Conservation (phyloP, 768 basidiomycete genomes). For the Mycena leptocephala region DNA sequence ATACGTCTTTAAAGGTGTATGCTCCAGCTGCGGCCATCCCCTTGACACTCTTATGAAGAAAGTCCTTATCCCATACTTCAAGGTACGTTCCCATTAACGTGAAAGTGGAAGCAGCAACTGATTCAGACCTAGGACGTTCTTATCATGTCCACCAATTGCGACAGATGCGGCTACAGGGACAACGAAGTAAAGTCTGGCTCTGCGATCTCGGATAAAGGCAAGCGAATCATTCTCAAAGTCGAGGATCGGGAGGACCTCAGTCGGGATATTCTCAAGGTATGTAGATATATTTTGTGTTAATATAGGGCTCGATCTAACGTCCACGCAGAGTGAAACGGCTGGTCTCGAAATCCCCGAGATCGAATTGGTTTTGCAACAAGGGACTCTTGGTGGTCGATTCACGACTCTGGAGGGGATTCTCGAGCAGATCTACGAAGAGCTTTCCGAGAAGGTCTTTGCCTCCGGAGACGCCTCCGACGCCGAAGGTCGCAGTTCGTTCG, state of each 20-base stretch:
- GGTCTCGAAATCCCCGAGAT: slow-evolving; percentile 95
- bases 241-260: slow-evolving; percentile 94
- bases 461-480: slow-evolving; percentile 74
- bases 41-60: slow-evolving; percentile 96
- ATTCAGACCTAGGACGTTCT: slow-evolving; percentile 80
- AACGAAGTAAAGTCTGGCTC: slow-evolving; percentile 97
- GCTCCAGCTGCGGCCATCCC: slow-evolving; percentile 89
- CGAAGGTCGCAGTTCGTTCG: slow-evolving; percentile 74
- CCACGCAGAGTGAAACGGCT: slow-evolving; percentile 88
- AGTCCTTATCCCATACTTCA: slow-evolving; percentile 97
- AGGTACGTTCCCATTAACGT: slow-evolving; percentile 65
- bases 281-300: slow-evolving; percentile 21
- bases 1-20: slow-evolving; percentile 88
- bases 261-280: slow-evolving; percentile 94
- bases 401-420: slow-evolving; percentile 97
- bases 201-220: slow-evolving; percentile 91
- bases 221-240: slow-evolving; percentile 89
- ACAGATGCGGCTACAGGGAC: slow-evolving; percentile 95
- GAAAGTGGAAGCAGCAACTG: neutral
- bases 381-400: slow-evolving; percentile 97
- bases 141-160: slow-evolving; percentile 99
- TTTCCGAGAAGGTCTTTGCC: slow-evolving; percentile 89
- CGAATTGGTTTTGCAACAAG: slow-evolving; percentile 91
- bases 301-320: neutral
- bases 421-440: slow-evolving; percentile 95